phyloP scores from a whole-genome alignment of 139 green algal species.

The Marvania coccoides region DNA sequence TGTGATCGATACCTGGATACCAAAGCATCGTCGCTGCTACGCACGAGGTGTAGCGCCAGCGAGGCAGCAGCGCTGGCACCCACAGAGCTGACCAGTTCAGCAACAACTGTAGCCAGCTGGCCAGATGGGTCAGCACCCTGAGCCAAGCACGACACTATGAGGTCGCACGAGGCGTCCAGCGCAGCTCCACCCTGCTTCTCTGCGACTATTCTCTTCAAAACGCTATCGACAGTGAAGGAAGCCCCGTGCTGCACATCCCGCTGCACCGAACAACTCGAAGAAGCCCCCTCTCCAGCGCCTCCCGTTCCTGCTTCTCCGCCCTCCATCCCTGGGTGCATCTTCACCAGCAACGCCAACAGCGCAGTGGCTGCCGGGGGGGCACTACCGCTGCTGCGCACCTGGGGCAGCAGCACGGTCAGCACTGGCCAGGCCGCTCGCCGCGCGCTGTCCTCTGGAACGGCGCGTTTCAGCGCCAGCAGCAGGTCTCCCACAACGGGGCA shows the following conservation, averaged over 20 bases:
- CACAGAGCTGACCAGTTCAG: no score
- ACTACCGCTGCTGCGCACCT: slow-evolving; percentile 1
- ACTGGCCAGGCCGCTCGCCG: no score
- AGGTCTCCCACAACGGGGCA: background rate
- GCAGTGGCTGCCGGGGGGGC: slow-evolving; percentile 5
- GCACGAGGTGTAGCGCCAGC: no score
- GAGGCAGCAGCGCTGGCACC: no score
- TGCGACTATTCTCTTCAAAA: background rate
- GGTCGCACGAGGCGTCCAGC: slow-evolving; percentile 8
- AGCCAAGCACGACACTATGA: slow-evolving; percentile 14
- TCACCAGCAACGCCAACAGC: slow-evolving; percentile 10
- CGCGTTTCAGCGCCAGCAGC: background rate
- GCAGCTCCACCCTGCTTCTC: background rate
- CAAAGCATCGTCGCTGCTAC: no score
- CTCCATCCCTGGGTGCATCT: background rate
- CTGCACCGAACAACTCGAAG: background rate
- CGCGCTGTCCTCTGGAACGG: background rate
- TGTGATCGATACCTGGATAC: no score
- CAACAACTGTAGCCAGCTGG: slow-evolving; percentile 5
- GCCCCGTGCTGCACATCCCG: slow-evolving; percentile 16
- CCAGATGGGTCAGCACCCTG: slow-evolving; percentile 1
- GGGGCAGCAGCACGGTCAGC: slow-evolving; percentile 9
- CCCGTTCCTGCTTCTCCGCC: background rate
- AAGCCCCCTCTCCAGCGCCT: background rate
- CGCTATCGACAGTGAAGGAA: slow-evolving; percentile 16